Evolutionary conservation across 768 basidiomycete species (phyloP).

Genomic region (Xerocomellus intermedius): DNA sequence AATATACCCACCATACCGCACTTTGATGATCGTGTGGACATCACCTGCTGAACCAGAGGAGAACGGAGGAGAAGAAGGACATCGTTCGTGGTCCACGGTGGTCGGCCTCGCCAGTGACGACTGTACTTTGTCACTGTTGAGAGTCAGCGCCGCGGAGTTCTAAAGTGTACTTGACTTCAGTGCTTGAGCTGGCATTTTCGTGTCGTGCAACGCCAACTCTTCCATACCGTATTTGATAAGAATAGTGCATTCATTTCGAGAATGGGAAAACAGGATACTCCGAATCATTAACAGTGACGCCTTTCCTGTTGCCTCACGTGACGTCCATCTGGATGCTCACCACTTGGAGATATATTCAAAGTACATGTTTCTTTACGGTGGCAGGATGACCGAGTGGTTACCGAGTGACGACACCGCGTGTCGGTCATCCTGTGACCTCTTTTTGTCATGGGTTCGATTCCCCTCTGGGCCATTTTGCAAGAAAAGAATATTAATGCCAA

Average conservation of each 20-base stretch:
- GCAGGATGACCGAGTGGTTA: no score
- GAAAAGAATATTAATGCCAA: no score
- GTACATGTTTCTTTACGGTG: background rate
- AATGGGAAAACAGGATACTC: no score
- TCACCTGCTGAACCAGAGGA: constrained; percentile 58
- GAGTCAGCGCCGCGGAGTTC: constrained; percentile 16
- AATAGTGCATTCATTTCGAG: background rate
- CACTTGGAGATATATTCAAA: background rate
- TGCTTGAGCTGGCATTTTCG: background rate
- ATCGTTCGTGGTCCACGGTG: constrained; percentile 25
- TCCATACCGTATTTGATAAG: background rate
- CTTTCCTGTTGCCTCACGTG: background rate
- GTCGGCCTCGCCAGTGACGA: background rate
- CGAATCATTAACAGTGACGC: background rate
- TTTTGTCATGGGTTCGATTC: constrained; percentile 7
- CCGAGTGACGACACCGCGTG: no score
- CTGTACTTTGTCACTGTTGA: background rate
- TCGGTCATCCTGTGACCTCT: no score
- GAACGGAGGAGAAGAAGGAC: constrained; percentile 51
- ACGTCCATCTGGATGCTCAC: background rate
- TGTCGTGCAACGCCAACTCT: background rate
- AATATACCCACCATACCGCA: background rate
- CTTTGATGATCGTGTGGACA: background rate
- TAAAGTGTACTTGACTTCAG: constrained; percentile 6
- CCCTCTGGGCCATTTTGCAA: background rate